Evolutionary conservation across 108 stramenopile species (phyloP), one percentile per base, ranked within the genome.

Genomic region (Cyclotella sp.): DNA sequence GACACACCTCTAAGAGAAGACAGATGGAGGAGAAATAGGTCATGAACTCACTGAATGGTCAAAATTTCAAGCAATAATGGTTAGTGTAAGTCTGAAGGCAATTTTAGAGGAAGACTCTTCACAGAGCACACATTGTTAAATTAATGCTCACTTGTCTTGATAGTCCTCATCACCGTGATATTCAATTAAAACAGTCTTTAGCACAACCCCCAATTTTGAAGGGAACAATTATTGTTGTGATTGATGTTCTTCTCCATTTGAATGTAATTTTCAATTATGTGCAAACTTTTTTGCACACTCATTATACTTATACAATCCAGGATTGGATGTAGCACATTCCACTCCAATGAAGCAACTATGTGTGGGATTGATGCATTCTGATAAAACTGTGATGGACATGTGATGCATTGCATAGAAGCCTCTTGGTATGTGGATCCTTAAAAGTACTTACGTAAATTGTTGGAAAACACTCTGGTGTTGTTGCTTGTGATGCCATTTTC

Each of bases 21-120:
- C 14, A 14, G 9, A 58, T 58, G 57, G 57, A 58, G 27, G 70
- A 71, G 39, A 71, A 71, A 46, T 71, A 71, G 0, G 58, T 71
- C 63, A 41, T 64, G 63, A 64, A 64, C 41, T 40, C 28, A 44
- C 63, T 64, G 29, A 2, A 22, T 21, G 5, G 15, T 21, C 63
- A 41, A 40, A 41, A 45, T 64, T 22, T 41, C 3, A 64, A 14
- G 1, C n/a, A 2, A 30, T 2, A 61, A 61, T 26, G 24, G n/a
- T 2, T 26, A n/a, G n/a, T n/a, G n/a, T n/a, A n/a, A n/a, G n/a
- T n/a, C n/a, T n/a, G n/a, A n/a, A n/a, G n/a, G n/a, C n/a, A n/a
- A n/a, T n/a, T n/a, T n/a, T n/a, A n/a, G n/a, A n/a, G n/a, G n/a
- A n/a, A n/a, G n/a, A n/a, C n/a, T n/a, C n/a, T n/a, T n/a, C n/a